Evolutionary conservation across 257 asterid genomes (phyloP).

Genomic region (Dorcoceras hygrometricum): DNA sequence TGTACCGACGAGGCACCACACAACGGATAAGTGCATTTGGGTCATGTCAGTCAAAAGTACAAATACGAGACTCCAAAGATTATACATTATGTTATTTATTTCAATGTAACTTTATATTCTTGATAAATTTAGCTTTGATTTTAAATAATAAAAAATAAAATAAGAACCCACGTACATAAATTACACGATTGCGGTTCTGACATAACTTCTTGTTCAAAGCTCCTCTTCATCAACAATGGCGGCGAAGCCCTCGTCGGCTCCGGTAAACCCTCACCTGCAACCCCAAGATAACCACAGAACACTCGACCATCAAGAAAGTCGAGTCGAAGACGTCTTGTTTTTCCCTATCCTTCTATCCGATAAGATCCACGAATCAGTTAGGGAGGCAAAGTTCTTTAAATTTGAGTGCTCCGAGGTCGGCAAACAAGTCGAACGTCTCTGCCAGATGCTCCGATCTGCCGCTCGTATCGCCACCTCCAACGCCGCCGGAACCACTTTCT

Average conservation of each 20-base stretch:
- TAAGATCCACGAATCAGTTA: slow-evolving; percentile 38
- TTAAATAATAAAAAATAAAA: no score
- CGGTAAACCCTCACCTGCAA: slow-evolving; percentile 28
- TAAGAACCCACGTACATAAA: no score
- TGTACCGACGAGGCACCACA: no score
- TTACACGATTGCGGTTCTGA: no score
- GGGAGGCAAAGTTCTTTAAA: slow-evolving; percentile 54
- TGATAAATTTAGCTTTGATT: no score
- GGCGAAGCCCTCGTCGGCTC: slow-evolving; percentile 34
- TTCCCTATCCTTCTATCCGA: slow-evolving; percentile 50
- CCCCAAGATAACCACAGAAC: slow-evolving; percentile 30
- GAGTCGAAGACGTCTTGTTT: slow-evolving; percentile 45
- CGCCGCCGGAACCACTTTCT: slow-evolving; percentile 42
- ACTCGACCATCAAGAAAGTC: slow-evolving; percentile 34
- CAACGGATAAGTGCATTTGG: no score
- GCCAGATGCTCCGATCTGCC: slow-evolving; percentile 62
- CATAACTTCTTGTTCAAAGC: no score
- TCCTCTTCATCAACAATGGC: slow-evolving; percentile 41
- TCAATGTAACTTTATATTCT: no score
- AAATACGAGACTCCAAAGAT: no score
- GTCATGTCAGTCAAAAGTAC: no score
- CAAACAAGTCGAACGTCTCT: slow-evolving; percentile 50
- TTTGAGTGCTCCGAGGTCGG: slow-evolving; percentile 56
- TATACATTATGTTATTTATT: no score
- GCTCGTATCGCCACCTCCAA: slow-evolving; percentile 53